Base-by-base conservation (phyloP, 2,329 filamentous ascomycete species). In the Ophiostoma angusticollis region DNA sequence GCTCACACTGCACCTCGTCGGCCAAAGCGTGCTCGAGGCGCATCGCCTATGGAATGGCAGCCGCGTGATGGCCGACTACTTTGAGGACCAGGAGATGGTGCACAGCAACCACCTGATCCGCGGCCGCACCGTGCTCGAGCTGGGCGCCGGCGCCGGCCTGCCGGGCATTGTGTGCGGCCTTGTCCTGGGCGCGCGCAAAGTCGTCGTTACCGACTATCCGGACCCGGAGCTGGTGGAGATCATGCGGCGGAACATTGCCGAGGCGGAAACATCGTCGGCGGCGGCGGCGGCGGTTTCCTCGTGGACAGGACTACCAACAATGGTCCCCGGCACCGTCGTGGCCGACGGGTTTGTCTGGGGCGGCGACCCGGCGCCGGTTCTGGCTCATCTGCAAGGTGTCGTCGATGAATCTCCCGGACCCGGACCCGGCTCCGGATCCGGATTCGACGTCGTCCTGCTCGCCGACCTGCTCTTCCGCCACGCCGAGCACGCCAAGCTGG, bases 391-490 rank as follows among this genome's bases (percentile, higher is more conserved):
- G 2, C 45, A 47, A 13, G 40, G 40, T 6, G 50, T 50, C 12
- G 52, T 56, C 29, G 37, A 41, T 6, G 39, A 45, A n/a, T n/a
- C n/a, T n/a, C n/a, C n/a, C n/a, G n/a, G n/a, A n/a, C n/a, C n/a
- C n/a, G n/a, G n/a, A n/a, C n/a, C n/a, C n/a, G n/a, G n/a, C n/a
- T n/a, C n/a, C n/a, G 18, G 30, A 17, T 14, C n/a, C 43, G 65
- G 63, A 0, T 95, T 93, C 53, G 85, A 95, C 55, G 66, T 93
- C 5, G 58, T 95, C 19, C 79, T 96, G 41, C 69, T 95, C 31
- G 86, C 87, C 4, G 89, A 95, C 57, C 68, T 95, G 35, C 69
- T 95, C 4, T 96, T 95, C 63, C 84, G 91, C 44, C 86, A 95
- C 56, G 81, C 78, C 5, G 86, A 94, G 62, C 89, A 95, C 54